Percentiles rank a stretch among this genome's conserved stretches.
These are phyloP conservation scores for Aureobasidium vineae DNA, from an alignment of 2,329 filamentous ascomycete genomes.

Conservation along the genomic window DNA sequence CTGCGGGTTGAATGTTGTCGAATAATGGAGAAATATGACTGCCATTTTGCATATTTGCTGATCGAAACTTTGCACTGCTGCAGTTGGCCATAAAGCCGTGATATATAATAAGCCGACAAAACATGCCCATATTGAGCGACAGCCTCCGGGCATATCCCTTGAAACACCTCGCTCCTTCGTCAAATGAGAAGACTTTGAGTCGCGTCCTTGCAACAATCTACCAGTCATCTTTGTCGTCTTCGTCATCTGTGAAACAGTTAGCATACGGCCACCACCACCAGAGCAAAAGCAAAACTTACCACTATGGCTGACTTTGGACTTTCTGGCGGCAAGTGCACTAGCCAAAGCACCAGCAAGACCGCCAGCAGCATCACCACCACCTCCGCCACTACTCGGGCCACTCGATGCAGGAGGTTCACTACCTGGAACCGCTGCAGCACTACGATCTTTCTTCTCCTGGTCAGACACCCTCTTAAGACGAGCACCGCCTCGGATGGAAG, in stretches of 20 bases:
- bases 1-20: not conserved
- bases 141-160: not conserved
- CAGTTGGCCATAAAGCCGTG: not conserved
- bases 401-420: constrained; percentile 54
- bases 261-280: constrained; percentile 27
- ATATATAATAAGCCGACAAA: constrained; percentile 1
- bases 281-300: constrained; percentile 62
- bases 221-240: constrained; percentile 75
- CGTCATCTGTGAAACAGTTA: constrained; percentile 61
- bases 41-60: not conserved
- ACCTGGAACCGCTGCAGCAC: constrained; percentile 61
- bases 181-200: not conserved
- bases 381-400: constrained; percentile 51
- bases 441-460: constrained; percentile 68
- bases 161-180: constrained; percentile 8
- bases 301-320: constrained; percentile 91
- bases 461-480: constrained; percentile 72
- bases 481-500: constrained; percentile 67
- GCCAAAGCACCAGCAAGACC: constrained; percentile 60
- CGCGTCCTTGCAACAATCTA: constrained; percentile 33
- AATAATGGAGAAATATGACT: not conserved
- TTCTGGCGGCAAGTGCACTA: constrained; percentile 78
- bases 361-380: constrained; percentile 44
- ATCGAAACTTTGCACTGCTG: not conserved
- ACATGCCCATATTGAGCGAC: not conserved